Percentiles rank a stretch among this genome's conserved stretches.
These are phyloP conservation scores for Phytophthora fragariaefolia DNA, from an alignment of 352 stramenopile species.

Conservation along the genomic window DNA sequence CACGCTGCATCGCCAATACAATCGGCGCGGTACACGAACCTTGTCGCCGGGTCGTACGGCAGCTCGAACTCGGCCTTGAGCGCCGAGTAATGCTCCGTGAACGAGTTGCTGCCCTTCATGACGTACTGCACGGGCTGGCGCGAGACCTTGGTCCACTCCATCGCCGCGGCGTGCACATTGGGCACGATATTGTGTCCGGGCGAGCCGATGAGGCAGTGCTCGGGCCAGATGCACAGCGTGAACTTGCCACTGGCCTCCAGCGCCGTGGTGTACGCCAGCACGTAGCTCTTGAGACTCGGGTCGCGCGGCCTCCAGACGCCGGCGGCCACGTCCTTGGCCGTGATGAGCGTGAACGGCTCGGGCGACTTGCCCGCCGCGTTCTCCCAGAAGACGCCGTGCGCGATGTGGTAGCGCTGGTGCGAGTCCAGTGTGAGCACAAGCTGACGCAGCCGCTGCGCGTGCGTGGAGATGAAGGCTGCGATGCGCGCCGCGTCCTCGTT, in stretches of 20 bases:
- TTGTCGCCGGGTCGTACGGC: constrained; percentile 66
- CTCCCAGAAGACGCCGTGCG: constrained; percentile 94
- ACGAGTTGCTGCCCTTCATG: constrained; percentile 94
- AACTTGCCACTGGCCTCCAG: constrained; percentile 92
- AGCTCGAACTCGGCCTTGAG: constrained; percentile 94
- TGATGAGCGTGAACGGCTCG: constrained; percentile 94
- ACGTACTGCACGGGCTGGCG: constrained; percentile 86
- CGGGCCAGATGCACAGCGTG: constrained; percentile 95
- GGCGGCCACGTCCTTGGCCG: constrained; percentile 69
- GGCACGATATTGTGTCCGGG: constrained; percentile 90
- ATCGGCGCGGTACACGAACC: constrained; percentile 26
- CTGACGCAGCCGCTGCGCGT: constrained; percentile 71
- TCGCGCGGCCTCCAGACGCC: constrained; percentile 68
- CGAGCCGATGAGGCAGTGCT: constrained; percentile 96
- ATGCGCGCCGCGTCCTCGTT: constrained; percentile 92
- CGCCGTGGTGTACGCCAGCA: constrained; percentile 89
- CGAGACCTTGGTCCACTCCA: constrained; percentile 84
- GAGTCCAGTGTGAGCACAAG: constrained; percentile 97
- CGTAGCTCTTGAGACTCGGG: constrained; percentile 82
- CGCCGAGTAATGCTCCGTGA: constrained; percentile 97
- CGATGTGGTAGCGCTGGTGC: constrained; percentile 96
- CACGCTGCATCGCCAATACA: not conserved
- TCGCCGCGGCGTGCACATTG: constrained; percentile 80
- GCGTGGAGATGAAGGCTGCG: constrained; percentile 80
- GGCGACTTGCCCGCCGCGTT: constrained; percentile 73